Conservation (phyloP, 129 eudicot species). For the Gnaphalium uliginosum region DNA sequence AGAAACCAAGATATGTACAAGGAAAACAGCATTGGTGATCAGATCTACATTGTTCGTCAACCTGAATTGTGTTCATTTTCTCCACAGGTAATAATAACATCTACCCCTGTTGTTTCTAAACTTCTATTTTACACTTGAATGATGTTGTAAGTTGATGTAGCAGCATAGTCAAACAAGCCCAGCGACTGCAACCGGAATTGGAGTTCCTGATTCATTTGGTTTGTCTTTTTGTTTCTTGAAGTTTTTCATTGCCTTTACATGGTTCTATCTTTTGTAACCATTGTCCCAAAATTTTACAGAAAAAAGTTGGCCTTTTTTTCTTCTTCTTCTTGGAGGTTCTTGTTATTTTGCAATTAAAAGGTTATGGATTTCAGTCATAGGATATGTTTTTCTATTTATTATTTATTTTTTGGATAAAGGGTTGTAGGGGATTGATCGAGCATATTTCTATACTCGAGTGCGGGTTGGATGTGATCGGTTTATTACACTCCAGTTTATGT, state of each 20-base stretch:
- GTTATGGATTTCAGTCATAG: too few relatives aligned
- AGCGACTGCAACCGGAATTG: conserved; percentile 23
- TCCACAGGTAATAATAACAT: conserved; percentile 41
- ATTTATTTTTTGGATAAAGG: too few relatives aligned
- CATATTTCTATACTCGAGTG: too few relatives aligned
- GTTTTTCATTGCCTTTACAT: conserved; percentile 7
- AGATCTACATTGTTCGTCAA: conserved; percentile 80
- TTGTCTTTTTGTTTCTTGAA: conserved; percentile 22
- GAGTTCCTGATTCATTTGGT: conserved; percentile 17
- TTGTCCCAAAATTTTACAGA: neutral
- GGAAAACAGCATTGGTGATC: conserved; percentile 67
- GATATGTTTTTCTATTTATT: too few relatives aligned
- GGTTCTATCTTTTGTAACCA: conserved; percentile 20
- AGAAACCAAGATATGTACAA: conserved; percentile 79
- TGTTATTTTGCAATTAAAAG: too few relatives aligned
- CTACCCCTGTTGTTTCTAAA: conserved; percentile 1
- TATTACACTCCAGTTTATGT: too few relatives aligned
- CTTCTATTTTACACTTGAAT: neutral
- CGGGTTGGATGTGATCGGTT: too few relatives aligned
- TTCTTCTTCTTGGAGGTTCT: too few relatives aligned
- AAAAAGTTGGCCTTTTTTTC: too few relatives aligned
- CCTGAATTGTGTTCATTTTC: conserved; percentile 60
- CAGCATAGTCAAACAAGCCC: conserved; percentile 22
- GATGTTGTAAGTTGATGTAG: conserved; percentile 21
- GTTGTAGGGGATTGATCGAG: too few relatives aligned